Base-by-base conservation (phyloP, 1,139 yeast genomes). In the Yamadazyma atmosphaerica region DNA sequence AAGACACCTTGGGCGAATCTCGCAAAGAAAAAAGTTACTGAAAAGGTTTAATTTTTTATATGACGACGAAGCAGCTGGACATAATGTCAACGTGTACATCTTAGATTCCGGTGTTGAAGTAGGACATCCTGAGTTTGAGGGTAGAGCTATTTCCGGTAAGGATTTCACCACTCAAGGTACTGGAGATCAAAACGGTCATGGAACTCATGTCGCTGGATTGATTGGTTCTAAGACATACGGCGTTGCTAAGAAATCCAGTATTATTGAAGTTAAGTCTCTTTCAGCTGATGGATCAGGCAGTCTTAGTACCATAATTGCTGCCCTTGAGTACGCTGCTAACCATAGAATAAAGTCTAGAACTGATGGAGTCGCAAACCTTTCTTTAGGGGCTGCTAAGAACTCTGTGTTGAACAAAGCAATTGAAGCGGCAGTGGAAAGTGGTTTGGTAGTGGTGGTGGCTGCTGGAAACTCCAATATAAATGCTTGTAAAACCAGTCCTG, bases 151-250 rank as follows among this genome's bases (percentile, higher is more conserved):
- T 2, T 49, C 57, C 36, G 90, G 88, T 0, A 67, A 56, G n/a
- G 87, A 83, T 52, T 74, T 80, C 42, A 79, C 86, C 0, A 69
- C 65, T 1, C 85, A 79, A 56, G 86, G 82, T 0, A 51, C 63
- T 0, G 84, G 85, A 0, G 92, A 84, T 52, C 49, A 53, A 7
- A 81, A 81, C 52, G 92, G 94, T 0, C 94, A 86, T 54, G 86
- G 86, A 1, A 87, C 96, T 0, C 96, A 89, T 60, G 95, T 88
- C 2, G 95, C 96, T 0, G 96, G 97, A 0, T 60, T 88, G n/a
- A 74, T 87, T 30, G 96, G 94, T 0, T 86, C 96, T 0, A 61
- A 57, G 27, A 77, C 83, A 0, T 88, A 70, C 57, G 96, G 97
- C 0, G 95, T 86, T 1, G 86, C 96, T 9, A 89, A 89, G 52